Conservation (phyloP, 352 stramenopile genomes). For the Globisporangium megalacanthum region DNA sequence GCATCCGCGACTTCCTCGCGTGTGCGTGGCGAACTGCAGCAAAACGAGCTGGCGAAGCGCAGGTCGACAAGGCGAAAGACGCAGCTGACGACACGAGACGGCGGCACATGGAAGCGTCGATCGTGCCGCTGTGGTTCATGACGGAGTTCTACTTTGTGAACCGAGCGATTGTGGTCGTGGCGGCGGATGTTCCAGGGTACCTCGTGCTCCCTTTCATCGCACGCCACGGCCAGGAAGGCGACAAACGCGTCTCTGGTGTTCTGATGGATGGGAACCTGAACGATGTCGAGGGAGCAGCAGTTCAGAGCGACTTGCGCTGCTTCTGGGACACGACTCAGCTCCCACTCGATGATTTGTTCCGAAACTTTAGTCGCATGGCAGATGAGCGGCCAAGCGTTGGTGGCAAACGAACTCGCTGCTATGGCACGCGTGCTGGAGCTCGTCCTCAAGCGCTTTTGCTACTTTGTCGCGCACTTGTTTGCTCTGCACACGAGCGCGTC, state of each 20-base stretch:
- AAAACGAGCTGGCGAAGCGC: conserved; percentile 16
- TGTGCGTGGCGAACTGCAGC: conserved; percentile 40
- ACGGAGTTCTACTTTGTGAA: conserved; percentile 44
- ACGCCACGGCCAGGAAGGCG: not conserved
- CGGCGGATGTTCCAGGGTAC: conserved; percentile 2
- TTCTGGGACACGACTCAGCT: conserved; percentile 5
- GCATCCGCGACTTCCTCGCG: conserved; percentile 32
- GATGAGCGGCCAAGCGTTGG: not conserved
- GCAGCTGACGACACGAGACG: not conserved
- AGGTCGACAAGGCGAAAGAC: not conserved
- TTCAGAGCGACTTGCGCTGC: conserved; percentile 2
- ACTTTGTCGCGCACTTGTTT: conserved; percentile 41
- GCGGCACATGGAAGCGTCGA: not conserved
- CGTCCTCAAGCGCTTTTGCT: conserved; percentile 34
- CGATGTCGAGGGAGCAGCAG: not conserved
- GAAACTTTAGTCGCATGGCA: not conserved
- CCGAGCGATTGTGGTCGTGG: conserved; percentile 18
- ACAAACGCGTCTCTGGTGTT: not conserved
- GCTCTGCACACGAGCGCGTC: conserved; percentile 23
- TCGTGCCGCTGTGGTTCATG: conserved; percentile 22
- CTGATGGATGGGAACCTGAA: not conserved
- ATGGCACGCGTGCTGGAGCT: conserved; percentile 22
- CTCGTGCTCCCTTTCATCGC: not conserved
- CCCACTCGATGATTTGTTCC: conserved; percentile 1
- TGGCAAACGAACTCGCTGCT: not conserved